Percentiles rank a stretch among this genome's conserved stretches.
phyloP scores from a whole-genome alignment of 371 early-diverging fungal species.

The Dentiscutata heterogama region DNA sequence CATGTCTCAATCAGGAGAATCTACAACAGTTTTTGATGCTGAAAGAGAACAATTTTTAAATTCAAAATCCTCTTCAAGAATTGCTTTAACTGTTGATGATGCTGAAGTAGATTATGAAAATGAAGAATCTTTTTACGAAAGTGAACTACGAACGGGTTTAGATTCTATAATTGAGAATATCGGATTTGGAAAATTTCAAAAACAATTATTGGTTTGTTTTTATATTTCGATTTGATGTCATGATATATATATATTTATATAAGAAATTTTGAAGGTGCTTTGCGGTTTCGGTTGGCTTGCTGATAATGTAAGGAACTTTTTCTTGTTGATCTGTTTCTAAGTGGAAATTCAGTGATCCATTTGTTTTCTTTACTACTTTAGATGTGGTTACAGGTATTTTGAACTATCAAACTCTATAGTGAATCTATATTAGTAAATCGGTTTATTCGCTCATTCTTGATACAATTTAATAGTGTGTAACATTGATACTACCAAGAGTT shows the following conservation, averaged over 20 bases:
- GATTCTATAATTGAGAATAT: slow-evolving; percentile 74
- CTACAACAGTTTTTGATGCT: not conserved
- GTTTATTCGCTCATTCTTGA: not conserved
- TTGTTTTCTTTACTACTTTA: slow-evolving; percentile 47
- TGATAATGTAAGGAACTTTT: slow-evolving; percentile 74
- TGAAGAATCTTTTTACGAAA: not conserved
- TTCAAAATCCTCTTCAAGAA: too few species aligned
- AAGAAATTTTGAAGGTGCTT: slow-evolving; percentile 61
- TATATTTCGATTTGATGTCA: not conserved
- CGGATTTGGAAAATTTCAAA: slow-evolving; percentile 84
- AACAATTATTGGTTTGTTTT: slow-evolving; percentile 68
- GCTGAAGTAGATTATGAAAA: not conserved
- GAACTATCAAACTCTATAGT: not conserved
- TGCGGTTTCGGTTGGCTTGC: slow-evolving; percentile 90
- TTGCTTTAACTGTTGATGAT: not conserved
- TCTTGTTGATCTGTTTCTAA: not conserved
- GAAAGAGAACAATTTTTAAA: not conserved
- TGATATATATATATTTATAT: not conserved
- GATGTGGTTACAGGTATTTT: slow-evolving; percentile 76
- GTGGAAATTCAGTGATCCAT: not conserved
- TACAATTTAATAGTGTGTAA: slow-evolving; percentile 63
- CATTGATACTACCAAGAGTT: slow-evolving; percentile 75
- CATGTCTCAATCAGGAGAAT: not conserved
- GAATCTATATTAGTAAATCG: not conserved
- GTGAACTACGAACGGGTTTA: slow-evolving; percentile 53